A percentile compares a stretch with the other conserved stretches of the same genome.
These are phyloP conservation scores for Backusella australiensis DNA, from an alignment of 192 early-diverging fungal species.

Conservation along the genomic window DNA sequence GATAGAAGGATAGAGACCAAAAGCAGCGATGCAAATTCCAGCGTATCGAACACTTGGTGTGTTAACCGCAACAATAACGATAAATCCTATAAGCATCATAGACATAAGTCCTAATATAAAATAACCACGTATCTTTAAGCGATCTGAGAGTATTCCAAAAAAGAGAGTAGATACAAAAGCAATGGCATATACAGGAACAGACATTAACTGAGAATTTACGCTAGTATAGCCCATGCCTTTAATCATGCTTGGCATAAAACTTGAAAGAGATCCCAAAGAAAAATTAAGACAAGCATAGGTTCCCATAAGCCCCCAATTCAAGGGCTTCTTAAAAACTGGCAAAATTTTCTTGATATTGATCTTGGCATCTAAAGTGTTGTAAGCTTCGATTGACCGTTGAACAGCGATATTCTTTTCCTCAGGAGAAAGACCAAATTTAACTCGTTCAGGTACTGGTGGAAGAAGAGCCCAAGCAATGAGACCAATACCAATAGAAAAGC, in stretches of 20 bases:
- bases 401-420: conserved; percentile 13
- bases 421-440: not conserved
- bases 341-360: not conserved
- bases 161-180: conserved; percentile 14
- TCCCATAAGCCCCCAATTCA: not conserved
- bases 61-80: conserved; percentile 7
- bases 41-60: not conserved
- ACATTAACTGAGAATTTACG: conserved; percentile 16
- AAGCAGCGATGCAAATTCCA: conserved; percentile 7
- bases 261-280: not conserved
- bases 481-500: not conserved
- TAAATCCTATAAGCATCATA: conserved; percentile 4
- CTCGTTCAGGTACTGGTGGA: not conserved
- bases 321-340: not conserved
- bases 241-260: conserved; percentile 21
- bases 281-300: conserved; percentile 3
- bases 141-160: conserved; percentile 2
- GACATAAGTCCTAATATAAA: not conserved
- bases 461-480: not conserved
- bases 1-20: conserved; percentile 16
- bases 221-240: conserved; percentile 17
- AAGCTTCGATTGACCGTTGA: conserved; percentile 3
- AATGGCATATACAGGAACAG: conserved; percentile 16
- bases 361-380: conserved; percentile 14
- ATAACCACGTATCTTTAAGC: not conserved